Base-by-base conservation (phyloP, 148 eudicot genomes). In the Silene uniflora region DNA sequence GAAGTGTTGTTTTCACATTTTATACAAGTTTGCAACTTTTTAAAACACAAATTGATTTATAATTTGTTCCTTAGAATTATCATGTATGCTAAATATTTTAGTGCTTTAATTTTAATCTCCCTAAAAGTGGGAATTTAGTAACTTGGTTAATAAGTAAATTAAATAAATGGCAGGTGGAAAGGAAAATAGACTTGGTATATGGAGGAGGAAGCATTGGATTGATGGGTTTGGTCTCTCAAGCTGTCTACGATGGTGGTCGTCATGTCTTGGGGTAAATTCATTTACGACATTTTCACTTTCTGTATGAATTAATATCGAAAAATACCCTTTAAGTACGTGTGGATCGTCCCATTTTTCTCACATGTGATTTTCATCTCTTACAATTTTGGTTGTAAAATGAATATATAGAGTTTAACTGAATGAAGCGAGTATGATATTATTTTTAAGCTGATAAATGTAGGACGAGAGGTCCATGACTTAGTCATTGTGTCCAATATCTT, bases 141-240 rank as follows among this genome's bases (percentile, higher is more conserved):
- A 39, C 44, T 39, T 39, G 44, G 44, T 39, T 61, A 23, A 2
- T 64, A 14, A 29, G 32, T 14, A 21, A 35, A 8, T 46, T 6
- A 39, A 39, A 39, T 39, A 0, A 14, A 10, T 55, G 64, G 77
- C 83, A 92, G 95, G 87, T 92, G 69, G 92, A 86, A 73, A 87
- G 88, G 78, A 90, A 89, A 56, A 89, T 92, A 44, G 90, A 91
- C 81, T 84, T 93, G 91, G 98, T 93, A 1, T 93, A 93, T 73
- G 98, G 98, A 66, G 98, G 98, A 76, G 98, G 98, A 62, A 92
- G 98, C 86, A 76, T 90, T 79, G 98, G 98, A 16, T 76, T 92
- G 42, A 92, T 92, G 98, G 98, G 98, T 24, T 75, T 92, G 22
- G 85, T 92, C 78, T 89, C 98, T 25, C 90, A 82, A 81, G 90